Evolutionary conservation across 1,284 basidiomycete species (phyloP).

Genomic region (Pisolithus thermaeus): DNA sequence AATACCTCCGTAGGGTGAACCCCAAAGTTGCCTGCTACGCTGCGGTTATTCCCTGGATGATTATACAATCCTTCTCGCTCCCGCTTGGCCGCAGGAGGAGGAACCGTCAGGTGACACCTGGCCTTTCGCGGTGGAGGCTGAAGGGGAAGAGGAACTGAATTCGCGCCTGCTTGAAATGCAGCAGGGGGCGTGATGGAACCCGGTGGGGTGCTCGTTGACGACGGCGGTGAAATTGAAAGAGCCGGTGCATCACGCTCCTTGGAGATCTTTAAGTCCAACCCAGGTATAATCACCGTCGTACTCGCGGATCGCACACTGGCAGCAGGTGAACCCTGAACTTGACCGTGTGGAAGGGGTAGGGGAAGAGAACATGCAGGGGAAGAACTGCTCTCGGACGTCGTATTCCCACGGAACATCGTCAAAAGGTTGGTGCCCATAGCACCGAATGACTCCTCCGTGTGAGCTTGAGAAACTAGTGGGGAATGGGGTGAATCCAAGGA

Average conservation of each 20-base stretch:
- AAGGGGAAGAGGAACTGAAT: conserved; percentile 38
- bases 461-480: conserved; percentile 11
- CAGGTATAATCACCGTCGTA: conserved; percentile 20
- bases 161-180: conserved; percentile 11
- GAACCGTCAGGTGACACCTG: conserved; percentile 29
- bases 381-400: conserved; percentile 25
- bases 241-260: conserved; percentile 34
- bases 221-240: conserved; percentile 7
- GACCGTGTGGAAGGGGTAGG: conserved; percentile 15
- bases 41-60: conserved; percentile 26
- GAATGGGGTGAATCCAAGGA: conserved; percentile 37
- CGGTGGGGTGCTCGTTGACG: conserved; percentile 18
- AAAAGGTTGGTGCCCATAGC: conserved; percentile 49
- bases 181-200: conserved; percentile 9
- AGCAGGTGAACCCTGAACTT: conserved; percentile 21
- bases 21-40: conserved; percentile 28
- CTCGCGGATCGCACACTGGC: conserved; percentile 24
- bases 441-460: conserved; percentile 46
- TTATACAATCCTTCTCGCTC: conserved; percentile 22
- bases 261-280: conserved; percentile 50
- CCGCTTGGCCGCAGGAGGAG: conserved; percentile 1
- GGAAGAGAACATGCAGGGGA: conserved; percentile 19
- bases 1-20: conserved; percentile 9
- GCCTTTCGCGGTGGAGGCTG: conserved; percentile 57
- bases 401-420: conserved; percentile 42